These are phyloP conservation scores for Boletus fagicola DNA, from an alignment of 768 basidiomycete genomes.

Conservation along the genomic window DNA sequence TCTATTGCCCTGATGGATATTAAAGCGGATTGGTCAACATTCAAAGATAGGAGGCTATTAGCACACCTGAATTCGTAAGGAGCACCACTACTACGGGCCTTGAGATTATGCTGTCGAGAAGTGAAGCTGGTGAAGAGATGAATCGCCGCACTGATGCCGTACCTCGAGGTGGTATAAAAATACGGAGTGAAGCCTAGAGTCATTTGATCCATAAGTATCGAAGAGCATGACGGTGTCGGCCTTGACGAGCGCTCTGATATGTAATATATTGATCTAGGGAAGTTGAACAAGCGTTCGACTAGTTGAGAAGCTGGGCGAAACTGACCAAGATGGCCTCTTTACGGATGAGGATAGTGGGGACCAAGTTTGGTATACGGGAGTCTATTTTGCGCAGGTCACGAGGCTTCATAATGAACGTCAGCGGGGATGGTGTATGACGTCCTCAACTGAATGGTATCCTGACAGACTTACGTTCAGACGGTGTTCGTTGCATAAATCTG, in stretches of 20 bases:
- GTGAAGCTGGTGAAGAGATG: slow-evolving; percentile 8
- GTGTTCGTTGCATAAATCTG: slow-evolving; percentile 85
- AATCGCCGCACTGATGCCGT: slow-evolving; percentile 19
- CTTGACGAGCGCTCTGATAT: slow-evolving; percentile 93
- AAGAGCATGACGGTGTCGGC: slow-evolving; percentile 89
- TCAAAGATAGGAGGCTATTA: slow-evolving; percentile 18
- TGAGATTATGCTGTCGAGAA: slow-evolving; percentile 71
- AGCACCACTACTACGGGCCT: slow-evolving; percentile 60
- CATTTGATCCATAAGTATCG: slow-evolving; percentile 85
- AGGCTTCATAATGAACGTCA: slow-evolving; percentile 51
- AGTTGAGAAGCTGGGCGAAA: slow-evolving; percentile 12
- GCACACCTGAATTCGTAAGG: slow-evolving; percentile 87
- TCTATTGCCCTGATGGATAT: slow-evolving; percentile 74
- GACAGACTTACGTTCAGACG: slow-evolving; percentile 73
- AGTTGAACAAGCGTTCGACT: slow-evolving; percentile 12
- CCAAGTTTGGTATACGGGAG: slow-evolving; percentile 88
- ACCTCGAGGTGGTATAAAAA: slow-evolving; percentile 89
- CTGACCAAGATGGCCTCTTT: slow-evolving; percentile 83
- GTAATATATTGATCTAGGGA: slow-evolving; percentile 82
- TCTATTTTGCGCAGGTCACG: slow-evolving; percentile 97
- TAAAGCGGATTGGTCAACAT: slow-evolving; percentile 12
- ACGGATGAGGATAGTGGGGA: slow-evolving; percentile 89
- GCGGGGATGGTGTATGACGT: slow-evolving; percentile 20
- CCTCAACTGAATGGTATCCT: slow-evolving; percentile 11
- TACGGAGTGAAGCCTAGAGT: slow-evolving; percentile 81